These are phyloP conservation scores for Calonectria honghensis DNA, from an alignment of 2,329 filamentous ascomycete species.

Conservation along the genomic window DNA sequence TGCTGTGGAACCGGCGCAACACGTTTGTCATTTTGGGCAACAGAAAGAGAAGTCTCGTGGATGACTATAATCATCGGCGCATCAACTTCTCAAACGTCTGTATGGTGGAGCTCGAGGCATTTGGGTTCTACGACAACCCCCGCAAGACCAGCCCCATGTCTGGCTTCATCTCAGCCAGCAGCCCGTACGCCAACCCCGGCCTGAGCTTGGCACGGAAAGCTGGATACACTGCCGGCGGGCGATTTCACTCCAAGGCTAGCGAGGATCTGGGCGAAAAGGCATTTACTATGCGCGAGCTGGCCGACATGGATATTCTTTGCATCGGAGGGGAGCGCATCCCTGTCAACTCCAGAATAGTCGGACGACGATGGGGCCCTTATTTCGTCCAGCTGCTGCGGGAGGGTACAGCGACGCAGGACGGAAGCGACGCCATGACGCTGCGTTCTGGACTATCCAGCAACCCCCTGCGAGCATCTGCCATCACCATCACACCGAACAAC, in stretches of 20 bases:
- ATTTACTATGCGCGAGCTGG: slow-evolving; percentile 86
- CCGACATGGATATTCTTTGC: slow-evolving; percentile 97
- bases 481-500: slow-evolving; percentile 86
- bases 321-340: slow-evolving; percentile 93
- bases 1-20: slow-evolving; percentile 94
- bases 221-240: slow-evolving; percentile 82
- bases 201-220: slow-evolving; percentile 76
- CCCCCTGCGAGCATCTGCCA: slow-evolving; percentile 83
- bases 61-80: slow-evolving; percentile 97
- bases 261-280: slow-evolving; percentile 91
- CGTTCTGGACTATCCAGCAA: slow-evolving; percentile 76
- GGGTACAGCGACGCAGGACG: slow-evolving; percentile 82
- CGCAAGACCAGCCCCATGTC: slow-evolving; percentile 86
- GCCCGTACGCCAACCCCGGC: slow-evolving; percentile 75
- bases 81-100: slow-evolving; percentile 99
- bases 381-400: slow-evolving; percentile 94
- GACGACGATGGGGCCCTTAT: slow-evolving; percentile 94
- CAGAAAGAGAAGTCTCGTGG: slow-evolving; percentile 92
- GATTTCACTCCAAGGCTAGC: slow-evolving; percentile 84
- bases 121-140: slow-evolving; percentile 97
- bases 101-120: slow-evolving; percentile 97
- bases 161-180: slow-evolving; percentile 89
- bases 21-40: slow-evolving; percentile 97
- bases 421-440: slow-evolving; percentile 84
- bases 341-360: slow-evolving; percentile 92